phyloP scores from a whole-genome alignment of 805 yeast species.

The Isabelozyma rhagii region DNA sequence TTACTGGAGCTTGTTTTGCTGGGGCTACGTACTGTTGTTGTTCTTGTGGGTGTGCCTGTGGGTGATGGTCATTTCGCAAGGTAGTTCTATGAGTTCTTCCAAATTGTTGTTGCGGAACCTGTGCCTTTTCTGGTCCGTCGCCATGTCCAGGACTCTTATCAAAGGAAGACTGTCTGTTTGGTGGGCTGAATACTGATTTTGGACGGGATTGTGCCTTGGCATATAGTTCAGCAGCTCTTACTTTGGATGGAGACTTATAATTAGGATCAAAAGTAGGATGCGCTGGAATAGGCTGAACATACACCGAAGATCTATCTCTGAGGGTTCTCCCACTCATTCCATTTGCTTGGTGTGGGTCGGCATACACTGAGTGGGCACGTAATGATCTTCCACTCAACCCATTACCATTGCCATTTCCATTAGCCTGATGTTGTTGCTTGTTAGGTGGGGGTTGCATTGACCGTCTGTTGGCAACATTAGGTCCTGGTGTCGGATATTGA shows the following conservation, averaged over 20 bases:
- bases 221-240: slow-evolving; percentile 51
- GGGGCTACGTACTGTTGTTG: neutral
- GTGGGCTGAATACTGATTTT: slow-evolving; percentile 35
- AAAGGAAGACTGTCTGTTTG: slow-evolving; percentile 52
- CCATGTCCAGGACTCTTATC: slow-evolving; percentile 33
- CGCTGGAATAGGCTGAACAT: slow-evolving; percentile 32
- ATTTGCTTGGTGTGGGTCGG: neutral
- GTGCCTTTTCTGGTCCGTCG: slow-evolving; percentile 6
- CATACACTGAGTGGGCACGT: slow-evolving; percentile 30
- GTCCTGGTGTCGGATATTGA: neutral
- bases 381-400: slow-evolving; percentile 17
- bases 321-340: slow-evolving; percentile 30
- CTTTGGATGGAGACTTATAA: slow-evolving; percentile 37
- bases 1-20: neutral
- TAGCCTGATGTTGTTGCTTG: slow-evolving; percentile 3
- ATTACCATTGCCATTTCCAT: slow-evolving; percentile 1
- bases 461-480: neutral
- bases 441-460: slow-evolving; percentile 7
- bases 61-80: slow-evolving; percentile 1
- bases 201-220: slow-evolving; percentile 49
- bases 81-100: slow-evolving; percentile 3
- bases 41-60: neutral
- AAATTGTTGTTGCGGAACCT: neutral
- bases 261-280: slow-evolving; percentile 39
- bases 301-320: slow-evolving; percentile 20